Base-by-base conservation (phyloP, 371 early-diverging fungal species). In the Funneliformis caledonium region DNA sequence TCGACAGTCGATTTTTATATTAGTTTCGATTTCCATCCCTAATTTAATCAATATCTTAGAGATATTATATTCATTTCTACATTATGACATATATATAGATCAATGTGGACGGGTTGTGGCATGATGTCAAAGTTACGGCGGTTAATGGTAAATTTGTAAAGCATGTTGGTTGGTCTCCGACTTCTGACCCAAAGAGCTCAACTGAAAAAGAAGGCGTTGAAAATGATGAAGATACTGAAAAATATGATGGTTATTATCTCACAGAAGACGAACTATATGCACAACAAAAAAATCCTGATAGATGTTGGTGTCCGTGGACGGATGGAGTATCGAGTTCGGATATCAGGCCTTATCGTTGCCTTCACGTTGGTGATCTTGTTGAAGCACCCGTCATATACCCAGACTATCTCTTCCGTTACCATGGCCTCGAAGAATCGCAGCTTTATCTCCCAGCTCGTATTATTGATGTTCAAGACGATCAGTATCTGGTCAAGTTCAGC, bases 391-490 rank as follows among this genome's bases (percentile, higher is more conserved):
- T 69, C 11, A n/a, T 42, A 43, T 69, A 69, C 10, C 70, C 47
- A 69, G 70, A 69, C 45, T 69, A 69, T 69, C 37, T 19, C 2
- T 69, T 42, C 16, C n/a, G n/a, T n/a, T 69, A 69, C 6, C 10
- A 69, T 69, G 19, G 45, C 43, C 47, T 69, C 8, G 70, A 69
- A 69, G 70, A 43, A 5, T 69, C 70, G 37, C 70, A 69, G n/a
- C 45, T 69, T 43, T 69, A 69, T 19, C 70, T 69, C 22, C 70
- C 70, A n/a, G 70, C 70, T 69, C 70, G 47, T 10, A 69, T 69
- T 10, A 69, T 47, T 19, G 70, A 69, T 43, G 47, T 69, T 43
- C 43, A 69, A 19, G 70, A n/a, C n/a, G 70, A 69, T 1, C 47
- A 45, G 22, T 69, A 69, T 69, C 47, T 42, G 45, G 70, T 69